Percentiles rank a stretch among this genome's conserved stretches.
phyloP scores from a whole-genome alignment of 306 rosid species.

The Ceratonia siliqua region DNA sequence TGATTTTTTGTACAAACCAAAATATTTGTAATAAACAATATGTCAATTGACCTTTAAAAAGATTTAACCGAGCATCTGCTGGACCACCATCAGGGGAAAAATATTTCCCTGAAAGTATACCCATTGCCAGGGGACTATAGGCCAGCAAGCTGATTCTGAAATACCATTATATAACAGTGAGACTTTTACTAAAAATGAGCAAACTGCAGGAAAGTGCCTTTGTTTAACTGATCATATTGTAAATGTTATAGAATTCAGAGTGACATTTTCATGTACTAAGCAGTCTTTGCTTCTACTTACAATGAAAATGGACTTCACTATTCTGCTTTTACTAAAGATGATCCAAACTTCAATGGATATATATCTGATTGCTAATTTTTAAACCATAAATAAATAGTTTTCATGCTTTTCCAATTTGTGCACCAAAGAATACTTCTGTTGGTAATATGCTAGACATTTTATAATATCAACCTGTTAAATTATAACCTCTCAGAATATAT shows the following conservation, averaged over 20 bases:
- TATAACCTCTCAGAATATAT: not conserved
- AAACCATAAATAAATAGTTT: not conserved
- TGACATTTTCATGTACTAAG: slow-evolving; percentile 5
- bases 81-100: slow-evolving; percentile 61
- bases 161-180: slow-evolving; percentile 25
- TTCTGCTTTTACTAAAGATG: slow-evolving; percentile 12
- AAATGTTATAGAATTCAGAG: not conserved
- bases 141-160: slow-evolving; percentile 83
- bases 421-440: not conserved
- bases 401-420: slow-evolving; percentile 15
- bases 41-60: slow-evolving; percentile 64
- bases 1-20: not conserved
- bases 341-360: not conserved
- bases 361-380: not conserved
- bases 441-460: not conserved
- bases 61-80: slow-evolving; percentile 68
- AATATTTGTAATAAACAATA: slow-evolving; percentile 2
- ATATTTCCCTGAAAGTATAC: slow-evolving; percentile 93
- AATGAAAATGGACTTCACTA: not conserved
- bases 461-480: not conserved
- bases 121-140: slow-evolving; percentile 96
- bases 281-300: not conserved
- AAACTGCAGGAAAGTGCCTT: slow-evolving; percentile 14
- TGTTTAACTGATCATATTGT: not conserved
- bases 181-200: slow-evolving; percentile 8